Conservation (phyloP, 2,329 filamentous ascomycete genomes). For the Akanthomyces muscarius region DNA sequence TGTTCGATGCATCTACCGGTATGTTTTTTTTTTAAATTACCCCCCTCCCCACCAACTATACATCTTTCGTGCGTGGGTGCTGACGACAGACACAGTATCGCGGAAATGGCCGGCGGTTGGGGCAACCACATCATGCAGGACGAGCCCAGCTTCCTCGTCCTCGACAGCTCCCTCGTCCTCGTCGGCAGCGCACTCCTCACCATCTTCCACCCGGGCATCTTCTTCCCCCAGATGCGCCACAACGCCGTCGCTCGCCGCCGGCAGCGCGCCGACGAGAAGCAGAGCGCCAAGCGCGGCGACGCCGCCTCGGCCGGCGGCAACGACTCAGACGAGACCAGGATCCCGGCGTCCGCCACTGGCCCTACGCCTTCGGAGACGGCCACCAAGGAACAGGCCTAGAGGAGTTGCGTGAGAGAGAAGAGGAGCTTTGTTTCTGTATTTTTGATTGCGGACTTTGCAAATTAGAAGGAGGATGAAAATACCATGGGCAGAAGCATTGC, state of each 20-base stretch:
- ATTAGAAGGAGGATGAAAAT: not conserved
- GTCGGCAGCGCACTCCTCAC: conserved; percentile 48
- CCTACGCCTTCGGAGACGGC: conserved; percentile 23
- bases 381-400: conserved; percentile 24
- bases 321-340: conserved; percentile 20
- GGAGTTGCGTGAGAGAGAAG: too few relatives aligned
- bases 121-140: conserved; percentile 61
- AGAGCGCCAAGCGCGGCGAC: conserved; percentile 3
- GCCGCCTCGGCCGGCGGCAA: conserved; percentile 7
- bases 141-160: conserved; percentile 54
- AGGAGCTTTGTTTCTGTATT: not conserved
- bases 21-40: conserved; percentile 24
- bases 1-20: conserved; percentile 54
- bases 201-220: conserved; percentile 49
- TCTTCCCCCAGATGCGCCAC: conserved; percentile 50
- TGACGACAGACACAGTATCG: conserved; percentile 41
- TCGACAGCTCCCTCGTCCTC: conserved; percentile 51
- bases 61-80: too few relatives aligned
- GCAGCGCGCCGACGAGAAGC: conserved; percentile 13
- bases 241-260: conserved; percentile 11
- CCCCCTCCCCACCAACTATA: not conserved
- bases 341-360: not conserved
- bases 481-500: not conserved
- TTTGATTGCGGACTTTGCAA: not conserved
- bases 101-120: conserved; percentile 62